These are phyloP conservation scores for Cokeromyces recurvatus DNA, from an alignment of 371 early-diverging fungal genomes.

Conservation along the genomic window DNA sequence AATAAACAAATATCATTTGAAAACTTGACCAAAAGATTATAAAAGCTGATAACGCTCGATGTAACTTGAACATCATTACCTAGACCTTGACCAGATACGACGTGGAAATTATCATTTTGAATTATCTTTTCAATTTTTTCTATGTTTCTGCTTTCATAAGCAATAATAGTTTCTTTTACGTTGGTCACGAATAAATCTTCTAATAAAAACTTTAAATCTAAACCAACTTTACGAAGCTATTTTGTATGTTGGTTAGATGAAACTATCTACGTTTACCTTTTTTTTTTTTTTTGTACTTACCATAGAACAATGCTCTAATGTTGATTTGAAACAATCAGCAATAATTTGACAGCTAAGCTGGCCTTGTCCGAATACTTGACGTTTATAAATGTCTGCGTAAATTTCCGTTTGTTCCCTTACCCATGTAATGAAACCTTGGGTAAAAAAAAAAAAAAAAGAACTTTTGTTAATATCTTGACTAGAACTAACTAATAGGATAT, in stretches of 20 bases:
- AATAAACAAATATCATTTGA: slow-evolving; percentile 71
- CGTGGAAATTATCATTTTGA: slow-evolving; percentile 55
- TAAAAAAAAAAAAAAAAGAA: neutral
- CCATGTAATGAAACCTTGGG: slow-evolving; percentile 91
- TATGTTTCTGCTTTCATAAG: slow-evolving; percentile 50
- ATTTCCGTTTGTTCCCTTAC: slow-evolving; percentile 78
- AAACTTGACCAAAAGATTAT: slow-evolving; percentile 74
- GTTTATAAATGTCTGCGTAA: slow-evolving; percentile 81
- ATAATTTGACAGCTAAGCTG: slow-evolving; percentile 77
- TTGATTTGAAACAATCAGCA: slow-evolving; percentile 77
- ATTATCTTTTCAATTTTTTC: slow-evolving; percentile 57
- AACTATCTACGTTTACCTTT: too few relatives aligned
- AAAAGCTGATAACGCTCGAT: slow-evolving; percentile 57
- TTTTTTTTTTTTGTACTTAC: too few relatives aligned
- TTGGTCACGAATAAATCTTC: slow-evolving; percentile 76
- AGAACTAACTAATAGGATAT: too few relatives aligned
- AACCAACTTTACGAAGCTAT: slow-evolving; percentile 65
- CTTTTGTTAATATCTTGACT: too few relatives aligned
- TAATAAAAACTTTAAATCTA: slow-evolving; percentile 83
- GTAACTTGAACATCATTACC: slow-evolving; percentile 47
- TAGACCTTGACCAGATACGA: slow-evolving; percentile 56
- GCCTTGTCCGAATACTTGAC: slow-evolving; percentile 79
- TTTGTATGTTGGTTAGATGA: too few relatives aligned
- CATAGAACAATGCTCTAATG: slow-evolving; percentile 68
- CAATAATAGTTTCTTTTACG: slow-evolving; percentile 60